Conservation (phyloP, 1,284 basidiomycete species). For the Ustilago loliicola region DNA sequence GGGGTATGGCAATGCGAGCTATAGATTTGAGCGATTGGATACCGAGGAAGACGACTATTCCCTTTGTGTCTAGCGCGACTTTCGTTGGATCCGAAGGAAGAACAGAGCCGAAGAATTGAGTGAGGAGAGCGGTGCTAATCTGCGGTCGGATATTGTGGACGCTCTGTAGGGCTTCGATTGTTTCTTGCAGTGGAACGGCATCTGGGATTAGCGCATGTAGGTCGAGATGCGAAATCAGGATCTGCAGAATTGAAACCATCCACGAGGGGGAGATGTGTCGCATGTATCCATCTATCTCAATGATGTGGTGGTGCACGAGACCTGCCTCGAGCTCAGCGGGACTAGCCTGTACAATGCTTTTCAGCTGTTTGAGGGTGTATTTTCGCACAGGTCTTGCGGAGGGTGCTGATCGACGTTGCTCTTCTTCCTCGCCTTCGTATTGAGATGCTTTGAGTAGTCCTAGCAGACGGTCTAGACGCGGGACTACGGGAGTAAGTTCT, state of each 20-base stretch:
- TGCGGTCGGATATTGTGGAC: conserved; percentile 39
- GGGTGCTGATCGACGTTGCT: conserved; percentile 6
- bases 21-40: conserved; percentile 45
- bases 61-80: conserved; percentile 41
- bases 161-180: conserved; percentile 38
- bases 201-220: conserved; percentile 54
- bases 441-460: conserved; percentile 54
- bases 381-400: conserved; percentile 24
- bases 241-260: conserved; percentile 41
- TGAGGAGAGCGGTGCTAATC: conserved; percentile 53
- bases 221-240: conserved; percentile 59
- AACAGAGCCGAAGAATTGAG: conserved; percentile 58
- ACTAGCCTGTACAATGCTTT: conserved; percentile 65
- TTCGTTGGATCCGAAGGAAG: neutral
- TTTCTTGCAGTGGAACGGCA: conserved; percentile 48
- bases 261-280: conserved; percentile 56
- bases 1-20: conserved; percentile 36
- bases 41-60: conserved; percentile 55
- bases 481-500: conserved; percentile 60
- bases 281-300: conserved; percentile 59
- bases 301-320: conserved; percentile 47
- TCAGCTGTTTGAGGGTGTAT: conserved; percentile 63
- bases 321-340: conserved; percentile 57
- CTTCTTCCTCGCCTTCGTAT: conserved; percentile 58
- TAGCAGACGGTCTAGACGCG: conserved; percentile 55